Conservation (phyloP, 1,284 basidiomycete genomes). For the Sanghuangporus baumii region DNA sequence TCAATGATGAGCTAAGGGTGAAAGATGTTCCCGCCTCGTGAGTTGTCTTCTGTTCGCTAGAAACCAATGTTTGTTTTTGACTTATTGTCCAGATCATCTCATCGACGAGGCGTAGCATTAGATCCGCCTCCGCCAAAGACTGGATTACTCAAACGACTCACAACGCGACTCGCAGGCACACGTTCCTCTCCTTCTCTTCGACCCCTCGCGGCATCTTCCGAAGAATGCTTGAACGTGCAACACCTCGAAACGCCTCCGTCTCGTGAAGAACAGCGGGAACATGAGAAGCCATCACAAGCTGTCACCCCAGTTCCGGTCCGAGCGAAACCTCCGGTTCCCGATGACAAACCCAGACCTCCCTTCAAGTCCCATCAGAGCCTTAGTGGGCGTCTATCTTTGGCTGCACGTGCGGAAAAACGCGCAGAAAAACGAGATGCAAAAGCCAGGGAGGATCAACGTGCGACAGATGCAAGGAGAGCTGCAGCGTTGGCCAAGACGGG, state of each 20-base stretch:
- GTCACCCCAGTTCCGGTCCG: not conserved
- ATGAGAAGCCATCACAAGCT: not conserved
- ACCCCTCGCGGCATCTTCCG: not conserved
- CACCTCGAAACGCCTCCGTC: not conserved
- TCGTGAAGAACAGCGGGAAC: not conserved
- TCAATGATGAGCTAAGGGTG: not conserved
- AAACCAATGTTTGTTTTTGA: not conserved
- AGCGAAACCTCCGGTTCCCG: not conserved
- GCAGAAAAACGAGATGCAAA: not conserved
- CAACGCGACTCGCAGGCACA: not conserved
- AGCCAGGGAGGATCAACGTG: not conserved
- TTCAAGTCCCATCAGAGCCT: not conserved
- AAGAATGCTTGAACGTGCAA: not conserved
- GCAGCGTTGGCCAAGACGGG: slow-evolving; percentile 1
- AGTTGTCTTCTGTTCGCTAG: not conserved
- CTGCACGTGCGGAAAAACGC: not conserved
- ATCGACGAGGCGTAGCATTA: not conserved
- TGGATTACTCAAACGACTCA: not conserved
- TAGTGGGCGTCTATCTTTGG: not conserved
- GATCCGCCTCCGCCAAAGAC: not conserved
- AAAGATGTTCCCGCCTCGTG: not conserved
- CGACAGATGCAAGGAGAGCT: not conserved
- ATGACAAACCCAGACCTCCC: not conserved
- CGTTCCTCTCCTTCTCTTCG: slow-evolving; percentile 1
- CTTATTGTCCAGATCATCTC: not conserved